Evolutionary conservation across 305 asterid species (phyloP), one percentile per base, ranked within the genome.

Genomic region (Solanum hybrid): DNA sequence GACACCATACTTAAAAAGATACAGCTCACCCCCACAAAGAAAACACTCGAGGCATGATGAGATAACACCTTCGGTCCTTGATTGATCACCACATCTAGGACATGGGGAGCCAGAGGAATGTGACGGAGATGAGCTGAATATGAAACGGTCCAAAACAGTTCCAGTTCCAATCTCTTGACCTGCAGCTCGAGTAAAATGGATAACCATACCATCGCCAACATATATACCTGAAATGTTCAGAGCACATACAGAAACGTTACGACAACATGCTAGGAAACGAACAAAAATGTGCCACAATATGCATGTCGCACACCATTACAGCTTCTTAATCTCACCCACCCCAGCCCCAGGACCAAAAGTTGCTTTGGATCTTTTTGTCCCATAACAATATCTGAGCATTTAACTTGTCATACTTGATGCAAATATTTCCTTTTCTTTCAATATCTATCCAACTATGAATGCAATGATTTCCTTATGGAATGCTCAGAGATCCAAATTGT

Each of bases 131-230:
- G 98, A 94, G 94, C 97, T 97, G 92, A 94, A 92, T 86, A 97
- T 79, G 69, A 92, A 74, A 33, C 92, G 94, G 91, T 95, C 98
- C 22, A 97, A 87, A 33, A 91, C 91, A 2, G 99, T 96, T 57
- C 99, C 99, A 1, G 98, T 97, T 33, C 99, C 99, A 18, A 93
- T 94, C 91, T 97, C 99, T 75, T 94, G 99, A 78, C 97, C 99
- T 4, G 93, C 96, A 86, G 96, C 97, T 86, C 98, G 95, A 51
- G 99, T 96, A 92, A 97, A 97, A 92, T 96, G 99, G 91, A 97
- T 93, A 89, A 95, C 99, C 9, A 80, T 93, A 16, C 92, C 97
- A 84, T 94, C 86, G 18, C 99, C 99, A 81, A 93, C 79, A 69
- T 96, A 97, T 91, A 97, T 94, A 85, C 99, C 99, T 97, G 95